phyloP scores from a whole-genome alignment of 1,284 basidiomycete genomes.

The Ustilago vetiveriae region DNA sequence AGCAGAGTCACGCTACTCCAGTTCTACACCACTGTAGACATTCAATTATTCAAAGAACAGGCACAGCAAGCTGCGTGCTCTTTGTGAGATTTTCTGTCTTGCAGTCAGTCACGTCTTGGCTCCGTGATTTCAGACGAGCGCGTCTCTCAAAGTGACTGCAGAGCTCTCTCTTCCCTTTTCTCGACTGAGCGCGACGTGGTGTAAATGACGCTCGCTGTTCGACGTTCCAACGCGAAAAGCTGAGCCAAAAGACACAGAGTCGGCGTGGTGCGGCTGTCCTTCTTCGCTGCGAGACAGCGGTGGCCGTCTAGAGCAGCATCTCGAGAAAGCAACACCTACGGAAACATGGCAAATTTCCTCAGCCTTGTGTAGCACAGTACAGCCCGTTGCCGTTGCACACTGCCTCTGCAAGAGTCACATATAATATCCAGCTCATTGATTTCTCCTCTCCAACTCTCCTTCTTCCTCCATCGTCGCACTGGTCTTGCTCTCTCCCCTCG shows the following conservation, averaged over 20 bases:
- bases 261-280: background rate
- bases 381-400: background rate
- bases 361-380: slow-evolving; percentile 10
- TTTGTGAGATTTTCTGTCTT: background rate
- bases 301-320: too few relatives aligned
- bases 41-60: too few relatives aligned
- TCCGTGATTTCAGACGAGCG: background rate
- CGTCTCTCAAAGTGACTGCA: background rate
- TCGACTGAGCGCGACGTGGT: slow-evolving; percentile 22
- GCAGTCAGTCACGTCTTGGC: background rate
- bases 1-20: too few relatives aligned
- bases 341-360: slow-evolving; percentile 18
- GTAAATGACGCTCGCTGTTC: slow-evolving; percentile 13
- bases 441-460: slow-evolving; percentile 10
- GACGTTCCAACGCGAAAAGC: slow-evolving; percentile 24
- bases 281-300: too few relatives aligned
- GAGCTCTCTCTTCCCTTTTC: background rate
- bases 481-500: slow-evolving; percentile 2
- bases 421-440: slow-evolving; percentile 33
- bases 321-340: slow-evolving; percentile 37
- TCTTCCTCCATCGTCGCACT: slow-evolving; percentile 42
- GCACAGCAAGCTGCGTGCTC: background rate
- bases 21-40: too few relatives aligned
- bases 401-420: slow-evolving; percentile 10
- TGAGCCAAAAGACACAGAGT: too few relatives aligned